Conservation (phyloP, 2,329 filamentous ascomycete genomes). For the Aotearoamyces nothofagi region DNA sequence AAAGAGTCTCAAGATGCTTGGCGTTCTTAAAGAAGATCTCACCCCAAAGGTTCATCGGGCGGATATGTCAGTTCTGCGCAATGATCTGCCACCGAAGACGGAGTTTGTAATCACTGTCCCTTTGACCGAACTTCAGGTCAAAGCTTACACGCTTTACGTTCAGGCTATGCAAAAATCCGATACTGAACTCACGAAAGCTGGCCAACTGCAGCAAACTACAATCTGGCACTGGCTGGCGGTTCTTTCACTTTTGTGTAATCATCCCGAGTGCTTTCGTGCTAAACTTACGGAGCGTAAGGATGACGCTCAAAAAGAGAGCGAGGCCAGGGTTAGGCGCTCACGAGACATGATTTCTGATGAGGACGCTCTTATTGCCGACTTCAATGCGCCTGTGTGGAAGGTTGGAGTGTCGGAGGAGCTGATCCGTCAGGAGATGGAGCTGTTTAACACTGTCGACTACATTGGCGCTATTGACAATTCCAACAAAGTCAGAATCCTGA, state of each 20-base stretch:
- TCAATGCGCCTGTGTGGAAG: slow-evolving; percentile 15
- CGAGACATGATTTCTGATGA: slow-evolving; percentile 7
- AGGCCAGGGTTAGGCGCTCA: slow-evolving; percentile 3
- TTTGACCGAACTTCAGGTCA: slow-evolving; percentile 47
- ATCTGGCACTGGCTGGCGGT: slow-evolving; percentile 39
- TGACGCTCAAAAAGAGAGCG: slow-evolving; percentile 10
- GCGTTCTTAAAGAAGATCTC: slow-evolving; percentile 55
- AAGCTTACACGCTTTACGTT: slow-evolving; percentile 43
- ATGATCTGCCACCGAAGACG: slow-evolving; percentile 56
- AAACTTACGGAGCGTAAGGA: slow-evolving; percentile 28
- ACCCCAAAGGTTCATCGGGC: slow-evolving; percentile 65
- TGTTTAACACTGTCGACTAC: slow-evolving; percentile 19
- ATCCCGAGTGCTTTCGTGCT: slow-evolving; percentile 29
- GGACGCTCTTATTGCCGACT: slow-evolving; percentile 3
- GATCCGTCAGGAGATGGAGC: slow-evolving; percentile 20
- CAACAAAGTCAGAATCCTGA: slow-evolving; percentile 52
- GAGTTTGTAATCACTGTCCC: slow-evolving; percentile 72
- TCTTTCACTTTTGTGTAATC: slow-evolving; percentile 39
- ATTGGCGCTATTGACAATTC: slow-evolving; percentile 38
- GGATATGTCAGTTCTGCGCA: slow-evolving; percentile 50
- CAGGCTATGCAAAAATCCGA: slow-evolving; percentile 18
- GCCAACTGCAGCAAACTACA: slow-evolving; percentile 23
- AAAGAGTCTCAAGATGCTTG: slow-evolving; percentile 48
- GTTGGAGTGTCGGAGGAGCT: slow-evolving; percentile 12
- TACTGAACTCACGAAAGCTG: slow-evolving; percentile 14